Evolutionary conservation across 176 grass and related monocot genomes (phyloP), one percentile per base, ranked within the genome.

Genomic region (Oryza meyeriana): DNA sequence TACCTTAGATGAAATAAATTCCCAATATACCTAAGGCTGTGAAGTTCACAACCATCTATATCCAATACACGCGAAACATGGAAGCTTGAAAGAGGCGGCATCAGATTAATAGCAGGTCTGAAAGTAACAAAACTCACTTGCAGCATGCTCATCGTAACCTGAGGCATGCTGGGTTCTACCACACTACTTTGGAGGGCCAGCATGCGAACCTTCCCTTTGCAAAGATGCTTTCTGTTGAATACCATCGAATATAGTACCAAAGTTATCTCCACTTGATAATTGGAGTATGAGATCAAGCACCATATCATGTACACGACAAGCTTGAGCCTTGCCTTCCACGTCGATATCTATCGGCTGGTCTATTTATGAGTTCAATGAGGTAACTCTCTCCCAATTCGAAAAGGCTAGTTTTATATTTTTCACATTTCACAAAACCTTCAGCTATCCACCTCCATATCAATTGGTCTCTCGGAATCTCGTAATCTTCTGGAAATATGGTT

Each of bases 111-210:
- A 16, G 68, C 68, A 71, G 35, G 38, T 12, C 13, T 0, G 39
- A 71, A 71, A 71, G 68, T 71, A 16, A 71, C 13, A 12, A 34
- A 71, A 20, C 68, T 71, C n/a, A 71, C 68, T 71, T 71, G 68
- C 26, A 34, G 27, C 42, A 8, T 28, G 42, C 69, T 14, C 68
- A 44, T 44, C 35, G 39, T 26, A 71, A 14, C n/a, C 14, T 27
- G 68, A 44, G 38, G 2, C 25, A n/a, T 27, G 5, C 22, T 26
- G 6, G 14, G 39, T 8, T 44, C 36, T 42, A 16, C 36, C 4
- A 6, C 41, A 6, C 9, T 42, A 28, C 6, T 27, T 71, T 71
- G 68, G 38, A 71, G 68, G 4, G 68, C 40, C 41, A 71, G 12
- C 39, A 34, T 42, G 10, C 68, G 68, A 27, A 44, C 22, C 25